Conservation (phyloP, 2,329 filamentous ascomycete species). For the Leptoxyphium fumago region DNA sequence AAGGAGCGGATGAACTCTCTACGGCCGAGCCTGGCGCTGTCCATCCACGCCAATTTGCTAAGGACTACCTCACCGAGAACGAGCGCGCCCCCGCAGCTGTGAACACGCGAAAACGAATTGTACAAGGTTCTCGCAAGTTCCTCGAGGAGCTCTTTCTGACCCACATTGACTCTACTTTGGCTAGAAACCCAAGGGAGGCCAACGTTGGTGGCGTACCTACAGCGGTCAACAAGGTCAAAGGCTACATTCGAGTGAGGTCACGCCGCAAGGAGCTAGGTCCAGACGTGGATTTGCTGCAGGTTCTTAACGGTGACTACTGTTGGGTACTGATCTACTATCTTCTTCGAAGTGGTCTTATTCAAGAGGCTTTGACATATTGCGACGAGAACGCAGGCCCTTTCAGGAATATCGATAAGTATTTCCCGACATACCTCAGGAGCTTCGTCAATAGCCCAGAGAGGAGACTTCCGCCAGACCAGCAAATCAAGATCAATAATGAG, state of each 20-base stretch:
- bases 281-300: conserved; percentile 55
- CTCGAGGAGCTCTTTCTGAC: conserved; percentile 69
- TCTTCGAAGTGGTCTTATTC: conserved; percentile 67
- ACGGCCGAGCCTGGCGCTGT: conserved; percentile 48
- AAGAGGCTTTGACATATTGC: conserved; percentile 77
- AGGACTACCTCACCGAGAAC: conserved; percentile 62
- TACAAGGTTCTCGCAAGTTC: conserved; percentile 64
- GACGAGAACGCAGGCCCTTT: conserved; percentile 66
- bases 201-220: conserved; percentile 81
- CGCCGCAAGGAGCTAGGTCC: conserved; percentile 70
- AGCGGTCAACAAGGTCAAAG: conserved; percentile 77
- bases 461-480: conserved; percentile 60
- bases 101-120: conserved; percentile 60
- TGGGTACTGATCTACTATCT: conserved; percentile 94
- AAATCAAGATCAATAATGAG: conserved; percentile 78
- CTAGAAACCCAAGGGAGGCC: conserved; percentile 75
- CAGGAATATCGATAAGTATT: conserved; percentile 78
- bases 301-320: conserved; percentile 59
- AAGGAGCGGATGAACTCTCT: conserved; percentile 47
- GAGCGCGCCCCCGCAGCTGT: conserved; percentile 48
- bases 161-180: conserved; percentile 62
- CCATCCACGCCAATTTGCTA: conserved; percentile 60
- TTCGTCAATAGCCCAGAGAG: conserved; percentile 67
- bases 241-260: conserved; percentile 71
- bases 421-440: conserved; percentile 71